Base-by-base conservation (phyloP, 2,329 filamentous ascomycete species). In the Diaporthe amygdali region DNA sequence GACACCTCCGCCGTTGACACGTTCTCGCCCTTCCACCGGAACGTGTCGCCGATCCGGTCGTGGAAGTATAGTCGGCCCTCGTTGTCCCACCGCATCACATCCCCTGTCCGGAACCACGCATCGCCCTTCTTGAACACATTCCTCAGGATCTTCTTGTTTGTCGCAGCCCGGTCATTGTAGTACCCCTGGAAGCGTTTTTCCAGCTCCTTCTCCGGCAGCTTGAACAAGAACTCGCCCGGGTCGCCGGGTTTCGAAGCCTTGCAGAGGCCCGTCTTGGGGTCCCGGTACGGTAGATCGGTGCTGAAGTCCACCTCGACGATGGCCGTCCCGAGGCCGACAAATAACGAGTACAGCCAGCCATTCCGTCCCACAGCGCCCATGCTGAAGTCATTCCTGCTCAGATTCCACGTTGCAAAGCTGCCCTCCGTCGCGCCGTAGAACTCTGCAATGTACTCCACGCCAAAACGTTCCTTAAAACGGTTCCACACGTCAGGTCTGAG, bases 401-500 rank as follows among this genome's bases (percentile, higher is more conserved):
- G 80, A 78, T 97, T 97, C 87, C 92, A 95, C 0, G 88, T 88
- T 1, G 88, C 93, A 3, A 89, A 84, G 1, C 89, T 87, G 4
- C 91, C 93, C 80, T 96, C 93, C 0, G 93, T 95, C 1, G 93
- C 88, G 15, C 92, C 92, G 80, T 96, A 97, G 80, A 97, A 95
- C 77, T 97, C 94, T 72, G 89, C 91, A 71, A 96, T 89, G 1
- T 88, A 88, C 39, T 90, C 88, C 70, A 97, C 89, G 27, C 89
- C 91, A 77, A 96, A 97, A 22, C 95, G 91, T 32, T 93, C 87
- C 79, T 95, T 94, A 85, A 97, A 96, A 9, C 83, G 85, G 73
- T 93, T 90, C 95, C 95, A 97, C 41, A 97, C 90, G 76, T 97
- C 94, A 0, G 94, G 94, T 0, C 95, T 89, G 25, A 97, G 84